These are phyloP conservation scores for Obelidium mucronatum DNA, from an alignment of 192 early-diverging fungal species.

Conservation along the genomic window DNA sequence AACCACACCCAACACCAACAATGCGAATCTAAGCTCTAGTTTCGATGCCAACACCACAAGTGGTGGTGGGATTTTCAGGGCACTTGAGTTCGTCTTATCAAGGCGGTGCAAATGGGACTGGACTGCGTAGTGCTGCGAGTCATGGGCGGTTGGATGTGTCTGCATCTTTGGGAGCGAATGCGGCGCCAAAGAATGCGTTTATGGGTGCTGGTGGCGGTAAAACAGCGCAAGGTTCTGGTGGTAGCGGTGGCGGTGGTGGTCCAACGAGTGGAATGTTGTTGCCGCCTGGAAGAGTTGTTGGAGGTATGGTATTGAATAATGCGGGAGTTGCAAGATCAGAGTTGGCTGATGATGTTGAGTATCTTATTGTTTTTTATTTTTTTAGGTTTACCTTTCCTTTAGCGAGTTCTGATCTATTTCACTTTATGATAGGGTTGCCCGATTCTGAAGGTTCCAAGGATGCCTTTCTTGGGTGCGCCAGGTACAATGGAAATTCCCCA, in stretches of 20 bases:
- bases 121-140: background rate
- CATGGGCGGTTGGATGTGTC: background rate
- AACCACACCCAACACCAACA: slow-evolving; percentile 5
- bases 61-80: no score
- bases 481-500: slow-evolving; percentile 46
- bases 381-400: no score
- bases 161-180: background rate
- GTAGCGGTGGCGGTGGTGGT: background rate
- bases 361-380: background rate
- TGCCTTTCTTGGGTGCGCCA: slow-evolving; percentile 30
- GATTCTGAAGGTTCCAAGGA: slow-evolving; percentile 34
- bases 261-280: slow-evolving; percentile 10
- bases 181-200: no score
- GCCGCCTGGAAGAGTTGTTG: slow-evolving; percentile 33
- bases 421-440: slow-evolving; percentile 25
- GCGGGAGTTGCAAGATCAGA: slow-evolving; percentile 23
- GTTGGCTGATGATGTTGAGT: slow-evolving; percentile 26
- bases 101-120: background rate
- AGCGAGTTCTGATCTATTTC: background rate
- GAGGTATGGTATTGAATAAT: slow-evolving; percentile 26
- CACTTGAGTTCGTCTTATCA: slow-evolving; percentile 25
- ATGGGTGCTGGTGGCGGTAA: background rate
- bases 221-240: background rate
- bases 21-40: background rate
- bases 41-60: no score